Percentiles rank a stretch among this genome's conserved stretches.
These are phyloP conservation scores for Pythium plurisporium DNA, from an alignment of 352 stramenopile species.

Conservation along the genomic window DNA sequence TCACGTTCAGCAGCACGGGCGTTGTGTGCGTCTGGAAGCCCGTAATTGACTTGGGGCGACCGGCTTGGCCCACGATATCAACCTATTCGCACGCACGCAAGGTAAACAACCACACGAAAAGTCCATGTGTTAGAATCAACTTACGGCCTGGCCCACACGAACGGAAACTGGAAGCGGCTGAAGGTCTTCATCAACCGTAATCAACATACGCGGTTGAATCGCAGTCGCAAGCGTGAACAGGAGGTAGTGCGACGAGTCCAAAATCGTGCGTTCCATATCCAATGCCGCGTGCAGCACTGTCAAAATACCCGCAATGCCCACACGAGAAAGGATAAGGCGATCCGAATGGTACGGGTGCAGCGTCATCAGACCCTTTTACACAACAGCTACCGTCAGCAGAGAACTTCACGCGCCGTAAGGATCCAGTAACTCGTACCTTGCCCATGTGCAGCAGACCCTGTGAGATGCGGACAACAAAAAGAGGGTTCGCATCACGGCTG, in stretches of 20 bases:
- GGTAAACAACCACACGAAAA: background rate
- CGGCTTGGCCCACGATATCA: conserved; percentile 98
- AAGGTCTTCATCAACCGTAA: conserved; percentile 96
- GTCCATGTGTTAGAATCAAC: background rate
- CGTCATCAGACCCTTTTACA: conserved; percentile 91
- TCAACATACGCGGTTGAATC: conserved; percentile 98
- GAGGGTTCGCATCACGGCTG: conserved; percentile 94
- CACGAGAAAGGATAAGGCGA: conserved; percentile 81
- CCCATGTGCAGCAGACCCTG: conserved; percentile 99
- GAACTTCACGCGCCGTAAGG: too few species aligned
- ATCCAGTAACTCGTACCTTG: conserved; percentile 74
- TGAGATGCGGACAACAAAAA: conserved; percentile 98
- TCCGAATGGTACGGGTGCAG: conserved; percentile 98
- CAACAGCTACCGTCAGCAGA: conserved; percentile 10
- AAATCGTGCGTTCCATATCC: conserved; percentile 97
- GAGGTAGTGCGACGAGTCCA: conserved; percentile 98
- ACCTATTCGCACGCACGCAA: conserved; percentile 47
- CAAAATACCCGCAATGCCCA: conserved; percentile 94
- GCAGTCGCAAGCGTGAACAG: conserved; percentile 97
- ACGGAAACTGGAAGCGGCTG: conserved; percentile 96
- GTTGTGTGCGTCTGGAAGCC: conserved; percentile 99
- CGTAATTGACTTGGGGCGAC: conserved; percentile 99
- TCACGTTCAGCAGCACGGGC: conserved; percentile 96
- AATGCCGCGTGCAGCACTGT: conserved; percentile 95
- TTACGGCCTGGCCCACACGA: conserved; percentile 95